Base-by-base conservation (phyloP, 2,329 filamentous ascomycete genomes). In the Coniochaeta sp. region DNA sequence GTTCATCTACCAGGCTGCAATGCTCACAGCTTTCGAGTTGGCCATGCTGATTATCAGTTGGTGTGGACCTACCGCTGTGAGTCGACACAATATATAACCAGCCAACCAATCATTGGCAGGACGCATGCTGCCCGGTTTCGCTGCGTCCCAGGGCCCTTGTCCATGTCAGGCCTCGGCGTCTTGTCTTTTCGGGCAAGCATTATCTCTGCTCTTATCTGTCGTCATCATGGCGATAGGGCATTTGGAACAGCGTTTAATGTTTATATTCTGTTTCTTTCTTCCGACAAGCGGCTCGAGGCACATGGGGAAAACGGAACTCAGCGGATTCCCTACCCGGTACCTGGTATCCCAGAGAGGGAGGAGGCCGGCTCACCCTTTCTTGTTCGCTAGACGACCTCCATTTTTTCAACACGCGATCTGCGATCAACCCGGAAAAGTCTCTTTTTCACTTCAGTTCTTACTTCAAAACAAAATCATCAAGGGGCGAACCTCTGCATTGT, bases 201-300 rank as follows among this genome's bases (percentile, higher is more conserved):
- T n/a, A 48, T 48, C 26, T 48, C 45, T 24, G 45, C 45, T 48
- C 26, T 6, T 14, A 48, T 48, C 45, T 48, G 26, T 48, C 26
- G 45, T 48, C 45, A 48, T 48, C 45, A 26, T 48, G 28, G 30
- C 26, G 26, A 28, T 48, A 28, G 28, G 14, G 24, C 18, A 9
- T 48, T 30, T 31, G n/a, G 16, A 16, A 48, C 14, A 28, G 45
- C 45, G 45, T 28, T 48, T 24, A 28, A 28, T 48, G 45, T 48
- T 48, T 22, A 31, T 48, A 48, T 48, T 31, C 3, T 18, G 26
- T 48, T 48, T 31, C 14, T 9, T 48, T 31, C 8, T 28, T 5
- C 24, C 45, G 24, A 48, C 24, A 13, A 48, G 45, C 45, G 45
- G 24, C 24, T 22, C n/a, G 22, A n/a, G 6, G 14, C 6, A 7